Conservation (phyloP, 164 flowering plant genomes). For the Chimonanthus salicifolius region DNA sequence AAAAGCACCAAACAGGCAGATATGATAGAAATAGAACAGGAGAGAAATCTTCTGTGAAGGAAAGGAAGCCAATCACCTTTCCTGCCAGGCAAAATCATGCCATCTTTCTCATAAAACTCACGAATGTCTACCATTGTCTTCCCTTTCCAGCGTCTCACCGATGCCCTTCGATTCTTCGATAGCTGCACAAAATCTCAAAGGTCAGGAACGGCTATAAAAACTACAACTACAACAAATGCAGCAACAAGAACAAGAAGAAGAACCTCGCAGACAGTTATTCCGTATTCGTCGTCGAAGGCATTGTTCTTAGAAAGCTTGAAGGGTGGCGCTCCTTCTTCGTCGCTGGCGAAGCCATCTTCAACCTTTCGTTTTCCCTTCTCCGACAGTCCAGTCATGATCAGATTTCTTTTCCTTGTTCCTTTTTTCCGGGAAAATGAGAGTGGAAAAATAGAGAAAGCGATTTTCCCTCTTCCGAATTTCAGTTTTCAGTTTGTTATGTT, state of each 20-base stretch:
- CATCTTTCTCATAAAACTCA: constrained; percentile 75
- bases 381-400: neutral
- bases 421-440: neutral
- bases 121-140: constrained; percentile 70
- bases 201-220: neutral
- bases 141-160: constrained; percentile 74
- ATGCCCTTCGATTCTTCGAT: constrained; percentile 60
- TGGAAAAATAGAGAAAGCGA: neutral
- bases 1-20: neutral
- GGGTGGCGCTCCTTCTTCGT: constrained; percentile 28
- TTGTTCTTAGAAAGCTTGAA: constrained; percentile 27
- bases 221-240: neutral
- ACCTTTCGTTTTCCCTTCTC: constrained; percentile 40
- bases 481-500: too few species aligned
- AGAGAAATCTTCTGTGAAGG: neutral
- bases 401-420: too few species aligned
- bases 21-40: neutral
- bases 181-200: constrained; percentile 29
- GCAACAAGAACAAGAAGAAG: neutral
- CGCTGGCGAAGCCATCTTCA: constrained; percentile 25
- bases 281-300: constrained; percentile 29
- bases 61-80: constrained; percentile 47
- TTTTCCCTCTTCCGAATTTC: too few species aligned
- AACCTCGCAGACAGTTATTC: constrained; percentile 66
- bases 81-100: constrained; percentile 67